Conservation (phyloP, 208 protist genomes). For the Balamuthia mandrillaris region DNA sequence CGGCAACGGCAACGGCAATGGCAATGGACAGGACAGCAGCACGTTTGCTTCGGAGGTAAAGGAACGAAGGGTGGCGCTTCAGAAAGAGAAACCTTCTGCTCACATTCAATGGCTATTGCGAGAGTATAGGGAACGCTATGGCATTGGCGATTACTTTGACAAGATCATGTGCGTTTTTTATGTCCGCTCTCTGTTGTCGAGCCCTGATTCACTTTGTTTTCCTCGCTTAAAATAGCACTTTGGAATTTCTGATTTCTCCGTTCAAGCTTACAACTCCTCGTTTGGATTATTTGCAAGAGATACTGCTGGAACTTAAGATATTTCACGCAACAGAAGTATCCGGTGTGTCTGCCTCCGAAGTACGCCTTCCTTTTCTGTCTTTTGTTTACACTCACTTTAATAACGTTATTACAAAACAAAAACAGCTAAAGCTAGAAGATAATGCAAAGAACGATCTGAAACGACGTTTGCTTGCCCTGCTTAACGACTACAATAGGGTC, state of each 20-base stretch:
- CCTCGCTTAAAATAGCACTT: neutral
- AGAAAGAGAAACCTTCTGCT: slow-evolving; percentile 8
- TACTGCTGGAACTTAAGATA: slow-evolving; percentile 28
- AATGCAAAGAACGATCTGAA: neutral
- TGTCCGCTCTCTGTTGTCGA: neutral
- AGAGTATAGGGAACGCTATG: slow-evolving; percentile 3
- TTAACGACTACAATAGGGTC: slow-evolving; percentile 1
- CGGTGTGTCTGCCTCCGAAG: neutral
- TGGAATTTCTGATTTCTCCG: neutral
- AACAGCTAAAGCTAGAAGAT: neutral
- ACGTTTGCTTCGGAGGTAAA: too few relatives aligned
- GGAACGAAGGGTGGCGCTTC: neutral
- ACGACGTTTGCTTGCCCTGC: neutral
- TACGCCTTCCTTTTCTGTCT: neutral
- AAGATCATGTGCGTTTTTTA: neutral
- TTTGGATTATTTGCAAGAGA: slow-evolving; percentile 1
- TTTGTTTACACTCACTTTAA: neutral
- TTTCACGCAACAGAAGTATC: neutral
- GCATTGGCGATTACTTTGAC: neutral
- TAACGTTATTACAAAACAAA: neutral
- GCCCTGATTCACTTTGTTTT: neutral
- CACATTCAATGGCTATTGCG: neutral
- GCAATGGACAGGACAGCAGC: neutral
- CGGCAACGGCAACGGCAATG: neutral
- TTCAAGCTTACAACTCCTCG: slow-evolving; percentile 3